phyloP scores from a whole-genome alignment of 257 asterid genomes.

The Echites panduratus region DNA sequence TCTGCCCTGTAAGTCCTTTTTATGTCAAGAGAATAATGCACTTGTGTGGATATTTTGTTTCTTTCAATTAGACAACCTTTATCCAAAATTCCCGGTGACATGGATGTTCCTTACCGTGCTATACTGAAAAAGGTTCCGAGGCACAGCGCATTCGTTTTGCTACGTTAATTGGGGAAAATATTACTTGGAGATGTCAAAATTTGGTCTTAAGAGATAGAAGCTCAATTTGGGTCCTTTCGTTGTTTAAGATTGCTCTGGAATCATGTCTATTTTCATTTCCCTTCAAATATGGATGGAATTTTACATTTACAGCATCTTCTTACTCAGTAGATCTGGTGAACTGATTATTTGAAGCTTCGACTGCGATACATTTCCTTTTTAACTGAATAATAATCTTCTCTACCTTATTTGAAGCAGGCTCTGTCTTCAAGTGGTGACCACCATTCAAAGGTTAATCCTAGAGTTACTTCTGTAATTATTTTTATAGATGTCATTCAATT shows the following conservation, averaged over 20 bases:
- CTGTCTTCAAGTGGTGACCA: conserved; percentile 18
- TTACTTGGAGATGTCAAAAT: too few relatives aligned
- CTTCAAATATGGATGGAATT: neutral
- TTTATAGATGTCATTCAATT: neutral
- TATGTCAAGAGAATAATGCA: neutral
- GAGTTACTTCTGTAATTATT: neutral
- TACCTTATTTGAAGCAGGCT: conserved; percentile 16
- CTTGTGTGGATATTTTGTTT: neutral
- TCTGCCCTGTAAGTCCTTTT: conserved; percentile 26
- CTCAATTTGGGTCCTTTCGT: too few relatives aligned
- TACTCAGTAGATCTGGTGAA: neutral
- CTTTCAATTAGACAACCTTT: neutral
- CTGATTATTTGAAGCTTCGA: neutral
- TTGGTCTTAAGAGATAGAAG: too few relatives aligned
- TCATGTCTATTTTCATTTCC: neutral
- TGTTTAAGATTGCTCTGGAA: too few relatives aligned
- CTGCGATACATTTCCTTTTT: neutral
- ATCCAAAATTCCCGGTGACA: neutral
- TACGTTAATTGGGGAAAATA: too few relatives aligned
- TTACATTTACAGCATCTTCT: neutral
- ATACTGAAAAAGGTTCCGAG: too few relatives aligned
- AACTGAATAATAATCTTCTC: neutral
- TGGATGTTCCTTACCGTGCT: too few relatives aligned
- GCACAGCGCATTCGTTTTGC: too few relatives aligned
- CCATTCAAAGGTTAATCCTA: conserved; percentile 24